Conservation (phyloP, 176 grass and related monocot species). For the Saccharum officinarum region DNA sequence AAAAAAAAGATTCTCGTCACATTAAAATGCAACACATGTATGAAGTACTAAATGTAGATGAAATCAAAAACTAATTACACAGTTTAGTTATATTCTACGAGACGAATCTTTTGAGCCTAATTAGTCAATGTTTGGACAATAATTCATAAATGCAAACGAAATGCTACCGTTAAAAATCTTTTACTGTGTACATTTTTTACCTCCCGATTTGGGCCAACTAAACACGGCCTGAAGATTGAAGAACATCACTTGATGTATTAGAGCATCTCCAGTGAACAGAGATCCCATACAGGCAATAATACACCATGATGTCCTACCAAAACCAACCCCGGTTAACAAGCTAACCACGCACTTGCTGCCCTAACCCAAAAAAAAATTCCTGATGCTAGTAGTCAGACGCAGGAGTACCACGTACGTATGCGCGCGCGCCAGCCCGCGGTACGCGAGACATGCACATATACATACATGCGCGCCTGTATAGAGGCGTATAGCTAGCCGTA, state of each 20-base stretch:
- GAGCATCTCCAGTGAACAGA: conserved; percentile 7
- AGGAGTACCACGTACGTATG: background rate
- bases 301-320: conserved; percentile 46
- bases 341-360: background rate
- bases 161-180: too few relatives aligned
- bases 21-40: too few relatives aligned
- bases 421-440: background rate
- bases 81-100: too few relatives aligned
- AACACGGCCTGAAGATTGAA: background rate
- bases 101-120: too few relatives aligned
- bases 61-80: too few relatives aligned
- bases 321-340: background rate
- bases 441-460: background rate
- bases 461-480: background rate
- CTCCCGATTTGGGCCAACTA: too few relatives aligned
- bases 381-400: background rate
- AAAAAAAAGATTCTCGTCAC: too few relatives aligned
- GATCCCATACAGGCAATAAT: conserved; percentile 37
- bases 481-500: background rate
- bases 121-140: too few relatives aligned
- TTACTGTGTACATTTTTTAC: too few relatives aligned
- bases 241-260: conserved; percentile 55
- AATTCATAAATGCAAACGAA: too few relatives aligned
- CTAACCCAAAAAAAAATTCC: conserved; percentile 19
- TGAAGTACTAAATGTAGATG: too few relatives aligned